Evolutionary conservation across 2,329 filamentous ascomycete species (phyloP).

Genomic region (Helicocarpus griseus): DNA sequence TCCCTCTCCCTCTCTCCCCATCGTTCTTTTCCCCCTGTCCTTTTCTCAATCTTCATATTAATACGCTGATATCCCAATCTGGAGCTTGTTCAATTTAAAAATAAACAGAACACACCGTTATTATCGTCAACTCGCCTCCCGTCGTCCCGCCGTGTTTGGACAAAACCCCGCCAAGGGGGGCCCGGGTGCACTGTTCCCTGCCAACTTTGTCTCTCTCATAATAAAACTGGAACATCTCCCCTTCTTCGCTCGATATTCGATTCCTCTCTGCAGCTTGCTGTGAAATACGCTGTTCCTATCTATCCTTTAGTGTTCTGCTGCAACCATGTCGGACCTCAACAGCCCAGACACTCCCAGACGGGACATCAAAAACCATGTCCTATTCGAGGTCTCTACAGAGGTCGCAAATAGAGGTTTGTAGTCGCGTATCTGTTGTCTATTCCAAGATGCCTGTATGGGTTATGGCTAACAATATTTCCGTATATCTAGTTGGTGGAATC

Average conservation of each 20-base stretch:
- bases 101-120: too few species aligned
- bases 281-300: too few species aligned
- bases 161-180: too few species aligned
- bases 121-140: too few species aligned
- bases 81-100: too few species aligned
- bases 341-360: constrained; percentile 42
- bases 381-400: constrained; percentile 95
- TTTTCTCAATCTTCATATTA: too few species aligned
- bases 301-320: neutral
- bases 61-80: too few species aligned
- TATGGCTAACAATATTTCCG: constrained; percentile 9
- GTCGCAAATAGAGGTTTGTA: constrained; percentile 80
- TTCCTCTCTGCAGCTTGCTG: neutral
- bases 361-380: constrained; percentile 88
- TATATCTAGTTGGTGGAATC: constrained; percentile 73
- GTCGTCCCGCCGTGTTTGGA: too few species aligned
- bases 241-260: too few species aligned
- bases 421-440: constrained; percentile 7
- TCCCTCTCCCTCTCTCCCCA: neutral
- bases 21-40: neutral
- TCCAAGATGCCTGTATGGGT: neutral
- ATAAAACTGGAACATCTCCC: too few species aligned
- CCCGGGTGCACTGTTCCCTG: too few species aligned
- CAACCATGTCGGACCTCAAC: constrained; percentile 36
- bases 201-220: too few species aligned